Conservation (phyloP, 2,329 filamentous ascomycete species). For the Lecanoromycetidae sp. region DNA sequence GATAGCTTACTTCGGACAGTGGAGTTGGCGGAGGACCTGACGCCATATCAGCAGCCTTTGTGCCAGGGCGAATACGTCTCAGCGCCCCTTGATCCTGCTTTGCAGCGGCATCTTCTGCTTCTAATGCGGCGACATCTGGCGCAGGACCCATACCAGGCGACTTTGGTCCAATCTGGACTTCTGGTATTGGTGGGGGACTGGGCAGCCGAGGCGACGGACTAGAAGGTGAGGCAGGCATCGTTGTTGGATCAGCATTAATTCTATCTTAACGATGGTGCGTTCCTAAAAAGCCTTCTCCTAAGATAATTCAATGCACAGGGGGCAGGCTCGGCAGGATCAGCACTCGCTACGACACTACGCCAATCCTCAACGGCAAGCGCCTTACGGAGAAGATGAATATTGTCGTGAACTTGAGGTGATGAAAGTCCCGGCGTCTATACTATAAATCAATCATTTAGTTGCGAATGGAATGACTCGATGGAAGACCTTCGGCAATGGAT, state of each 20-base stretch:
- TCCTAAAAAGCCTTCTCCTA: too few relatives aligned
- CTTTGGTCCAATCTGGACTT: constrained; percentile 77
- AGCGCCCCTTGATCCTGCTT: constrained; percentile 59
- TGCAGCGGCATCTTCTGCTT: constrained; percentile 43
- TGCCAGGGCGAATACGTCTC: constrained; percentile 82
- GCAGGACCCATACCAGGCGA: constrained; percentile 56
- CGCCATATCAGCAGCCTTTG: constrained; percentile 83
- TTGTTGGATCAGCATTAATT: too few relatives aligned
- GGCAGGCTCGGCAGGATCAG: too few relatives aligned
- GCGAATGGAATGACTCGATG: too few relatives aligned
- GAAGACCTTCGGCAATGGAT: too few relatives aligned
- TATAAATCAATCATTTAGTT: neutral
- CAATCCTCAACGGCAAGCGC: too few relatives aligned
- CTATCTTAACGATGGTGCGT: too few relatives aligned
- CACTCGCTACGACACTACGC: too few relatives aligned
- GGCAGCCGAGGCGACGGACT: constrained; percentile 77
- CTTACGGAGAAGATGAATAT: too few relatives aligned
- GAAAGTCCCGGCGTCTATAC: neutral
- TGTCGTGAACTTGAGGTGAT: too few relatives aligned
- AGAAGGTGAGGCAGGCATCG: neutral
- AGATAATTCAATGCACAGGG: too few relatives aligned
- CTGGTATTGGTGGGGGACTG: constrained; percentile 84
- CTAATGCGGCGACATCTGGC: constrained; percentile 39
- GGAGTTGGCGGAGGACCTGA: constrained; percentile 81
- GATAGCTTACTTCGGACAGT: constrained; percentile 56